Evolutionary conservation across 164 flowering plant species (phyloP).

Genomic region (Tinospora cordifolia): DNA sequence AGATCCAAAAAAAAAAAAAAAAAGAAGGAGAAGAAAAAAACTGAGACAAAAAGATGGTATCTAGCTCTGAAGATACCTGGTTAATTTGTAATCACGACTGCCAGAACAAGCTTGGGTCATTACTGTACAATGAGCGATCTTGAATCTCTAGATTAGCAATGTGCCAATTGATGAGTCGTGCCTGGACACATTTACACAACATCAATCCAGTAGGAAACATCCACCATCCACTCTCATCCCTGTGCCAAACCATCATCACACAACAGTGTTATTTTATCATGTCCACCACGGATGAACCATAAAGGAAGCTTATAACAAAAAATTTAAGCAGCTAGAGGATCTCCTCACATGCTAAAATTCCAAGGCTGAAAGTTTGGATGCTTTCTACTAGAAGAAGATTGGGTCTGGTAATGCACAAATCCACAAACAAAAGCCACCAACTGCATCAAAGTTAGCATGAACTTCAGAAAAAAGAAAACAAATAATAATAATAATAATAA

Average conservation of each 20-base stretch:
- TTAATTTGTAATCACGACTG: slow-evolving; percentile 48
- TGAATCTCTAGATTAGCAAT: slow-evolving; percentile 97
- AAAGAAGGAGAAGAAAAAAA: too few species aligned
- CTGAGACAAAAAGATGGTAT: not conserved
- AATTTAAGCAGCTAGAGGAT: not conserved
- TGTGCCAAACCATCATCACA: slow-evolving; percentile 24
- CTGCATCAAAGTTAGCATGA: slow-evolving; percentile 28
- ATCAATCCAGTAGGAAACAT: slow-evolving; percentile 77
- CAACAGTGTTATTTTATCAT: not conserved
- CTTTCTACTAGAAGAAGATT: slow-evolving; percentile 40
- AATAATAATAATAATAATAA: not conserved
- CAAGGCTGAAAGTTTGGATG: slow-evolving; percentile 51
- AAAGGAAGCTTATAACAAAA: slow-evolving; percentile 5
- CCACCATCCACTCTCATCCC: slow-evolving; percentile 99
- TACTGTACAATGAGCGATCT: slow-evolving; percentile 92
- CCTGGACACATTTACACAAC: slow-evolving; percentile 83
- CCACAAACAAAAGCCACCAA: slow-evolving; percentile 81
- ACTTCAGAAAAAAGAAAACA: not conserved
- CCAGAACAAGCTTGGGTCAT: slow-evolving; percentile 82
- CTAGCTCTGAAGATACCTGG: slow-evolving; percentile 14
- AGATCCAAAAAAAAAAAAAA: not conserved
- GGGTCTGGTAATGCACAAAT: slow-evolving; percentile 51
- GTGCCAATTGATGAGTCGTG: slow-evolving; percentile 84
- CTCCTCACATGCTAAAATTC: slow-evolving; percentile 79
- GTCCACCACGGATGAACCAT: not conserved